Evolutionary conservation across 2,329 filamentous ascomycete species (phyloP), one percentile per base, ranked within the genome.

Genomic region (Teratosphaeria epicoccoides): DNA sequence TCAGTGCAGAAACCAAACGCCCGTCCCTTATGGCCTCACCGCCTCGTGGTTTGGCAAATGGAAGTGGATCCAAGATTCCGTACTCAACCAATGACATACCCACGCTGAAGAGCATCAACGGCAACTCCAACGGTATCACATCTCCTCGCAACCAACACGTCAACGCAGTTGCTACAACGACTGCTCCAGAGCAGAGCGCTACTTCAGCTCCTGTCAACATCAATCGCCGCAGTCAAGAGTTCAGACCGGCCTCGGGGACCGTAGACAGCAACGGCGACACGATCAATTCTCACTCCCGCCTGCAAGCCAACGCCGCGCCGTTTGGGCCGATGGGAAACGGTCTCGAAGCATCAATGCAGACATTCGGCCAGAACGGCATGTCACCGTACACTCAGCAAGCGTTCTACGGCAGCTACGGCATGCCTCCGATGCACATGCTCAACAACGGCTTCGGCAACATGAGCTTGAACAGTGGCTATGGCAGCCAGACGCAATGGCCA

Each of bases 1-100:
- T 66, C 60, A 57, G 68, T 60, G 59, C 64, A 59, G 71, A 73
- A 47, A 65, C 67, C 47, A 73, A 75, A 66, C 72, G 72, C 49
- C 69, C 73, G 11, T 69, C 69, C 52, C 68, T 70, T 47, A 63
- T 71, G 75, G 79, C 57, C 75, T 83, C 71, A 82, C 83, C 49
- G 70, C 84, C 57, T 80, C 80, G 66, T 59, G 77, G 63, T 74
- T 61, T 65, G 14, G 43, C 63, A 54, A 78, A 85, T 67, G 76
- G 80, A 24, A 80, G 80, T 49, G 45, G 24, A 24, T 80, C 84
- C 25, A 88, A 87, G 73, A 70, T 95, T 52, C 23, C 22, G 46
- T 96, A 87, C 72, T 96, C 93, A 9, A 83, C 88, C 50, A 93
- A 86, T 68, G 90, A 97, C 63, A 77, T 96, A 20, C 87, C 89